These are phyloP conservation scores for Zancudomyces culisetae DNA, from an alignment of 371 early-diverging fungal species.

Conservation along the genomic window DNA sequence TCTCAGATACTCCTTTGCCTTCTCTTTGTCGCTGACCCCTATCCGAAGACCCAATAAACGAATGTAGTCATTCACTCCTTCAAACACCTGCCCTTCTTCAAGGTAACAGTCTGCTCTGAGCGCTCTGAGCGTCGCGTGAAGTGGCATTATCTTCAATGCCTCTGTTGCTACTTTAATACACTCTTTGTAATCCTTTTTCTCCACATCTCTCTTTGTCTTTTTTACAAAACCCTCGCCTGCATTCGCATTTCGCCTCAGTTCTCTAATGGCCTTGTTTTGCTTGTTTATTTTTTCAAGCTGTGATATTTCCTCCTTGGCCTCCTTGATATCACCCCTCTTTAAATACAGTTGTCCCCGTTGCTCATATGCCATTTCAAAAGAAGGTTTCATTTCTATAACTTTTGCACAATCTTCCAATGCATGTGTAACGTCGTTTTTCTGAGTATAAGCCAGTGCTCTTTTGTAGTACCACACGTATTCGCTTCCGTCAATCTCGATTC, in stretches of 20 bases:
- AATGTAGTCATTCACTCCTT: not conserved
- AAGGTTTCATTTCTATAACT: conserved; percentile 55
- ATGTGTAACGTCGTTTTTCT: conserved; percentile 41
- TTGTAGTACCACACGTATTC: conserved; percentile 66
- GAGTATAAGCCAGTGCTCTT: conserved; percentile 66
- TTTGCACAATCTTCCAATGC: conserved; percentile 63
- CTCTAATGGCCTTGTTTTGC: not conserved
- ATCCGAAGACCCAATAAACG: conserved; percentile 20
- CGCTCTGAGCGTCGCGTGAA: conserved; percentile 31
- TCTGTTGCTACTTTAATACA: conserved; percentile 37
- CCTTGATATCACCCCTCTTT: conserved; percentile 43
- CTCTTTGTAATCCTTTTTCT: conserved; percentile 29
- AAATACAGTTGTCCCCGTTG: conserved; percentile 59
- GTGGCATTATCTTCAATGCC: conserved; percentile 36
- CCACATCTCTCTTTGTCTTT: conserved; percentile 11
- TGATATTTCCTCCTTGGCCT: conserved; percentile 10
- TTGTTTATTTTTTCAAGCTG: conserved; percentile 1
- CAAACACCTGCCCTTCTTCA: not conserved
- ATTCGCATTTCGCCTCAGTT: conserved; percentile 5
- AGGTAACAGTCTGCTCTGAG: conserved; percentile 43
- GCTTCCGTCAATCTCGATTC: conserved; percentile 42
- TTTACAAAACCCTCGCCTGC: conserved; percentile 5
- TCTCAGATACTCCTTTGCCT: conserved; percentile 62
- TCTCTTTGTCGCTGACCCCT: conserved; percentile 49
- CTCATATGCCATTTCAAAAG: conserved; percentile 57